phyloP scores from a whole-genome alignment of 164 flowering plant species.

The Litsea cubeba region DNA sequence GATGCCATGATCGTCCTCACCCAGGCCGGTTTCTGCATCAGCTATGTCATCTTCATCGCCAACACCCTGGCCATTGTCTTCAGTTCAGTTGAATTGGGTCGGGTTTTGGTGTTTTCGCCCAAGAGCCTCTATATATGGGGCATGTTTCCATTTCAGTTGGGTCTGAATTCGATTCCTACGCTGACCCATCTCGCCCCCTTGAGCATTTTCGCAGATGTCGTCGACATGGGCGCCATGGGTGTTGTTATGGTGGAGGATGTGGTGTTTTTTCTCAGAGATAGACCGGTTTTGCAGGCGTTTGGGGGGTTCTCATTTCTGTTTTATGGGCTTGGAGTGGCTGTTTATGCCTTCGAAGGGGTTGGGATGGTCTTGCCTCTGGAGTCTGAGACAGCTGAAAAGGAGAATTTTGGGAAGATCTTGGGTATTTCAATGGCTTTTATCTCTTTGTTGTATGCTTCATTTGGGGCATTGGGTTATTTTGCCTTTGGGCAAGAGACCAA shows the following conservation, averaged over 20 bases:
- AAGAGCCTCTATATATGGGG: constrained; percentile 55
- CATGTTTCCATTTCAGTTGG: constrained; percentile 74
- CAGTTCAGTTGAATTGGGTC: constrained; percentile 9
- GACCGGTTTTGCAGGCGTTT: constrained; percentile 44
- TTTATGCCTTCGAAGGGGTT: constrained; percentile 80
- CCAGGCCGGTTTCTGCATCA: constrained; percentile 54
- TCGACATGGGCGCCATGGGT: constrained; percentile 76
- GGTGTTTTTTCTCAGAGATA: constrained; percentile 21
- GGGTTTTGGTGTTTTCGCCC: constrained; percentile 15
- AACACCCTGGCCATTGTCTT: constrained; percentile 47
- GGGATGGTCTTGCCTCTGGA: constrained; percentile 86
- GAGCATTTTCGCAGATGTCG: constrained; percentile 89
- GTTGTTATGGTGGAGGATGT: constrained; percentile 79
- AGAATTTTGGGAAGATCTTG: constrained; percentile 52
- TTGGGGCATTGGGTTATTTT: constrained; percentile 78
- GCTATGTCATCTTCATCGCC: constrained; percentile 48
- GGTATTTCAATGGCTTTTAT: constrained; percentile 56
- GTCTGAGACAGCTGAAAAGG: constrained; percentile 54
- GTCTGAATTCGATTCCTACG: constrained; percentile 65
- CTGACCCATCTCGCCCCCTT: constrained; percentile 84
- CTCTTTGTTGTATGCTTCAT: constrained; percentile 49
- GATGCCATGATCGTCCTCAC: constrained; percentile 50
- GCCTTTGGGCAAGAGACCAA: constrained; percentile 79
- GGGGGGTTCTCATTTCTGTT: constrained; percentile 53
- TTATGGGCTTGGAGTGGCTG: constrained; percentile 77